A percentile compares a stretch with the other conserved stretches of the same genome.
Evolutionary conservation across 352 stramenopile genomes (phyloP).

Genomic region (Pythium phragmitis): DNA sequence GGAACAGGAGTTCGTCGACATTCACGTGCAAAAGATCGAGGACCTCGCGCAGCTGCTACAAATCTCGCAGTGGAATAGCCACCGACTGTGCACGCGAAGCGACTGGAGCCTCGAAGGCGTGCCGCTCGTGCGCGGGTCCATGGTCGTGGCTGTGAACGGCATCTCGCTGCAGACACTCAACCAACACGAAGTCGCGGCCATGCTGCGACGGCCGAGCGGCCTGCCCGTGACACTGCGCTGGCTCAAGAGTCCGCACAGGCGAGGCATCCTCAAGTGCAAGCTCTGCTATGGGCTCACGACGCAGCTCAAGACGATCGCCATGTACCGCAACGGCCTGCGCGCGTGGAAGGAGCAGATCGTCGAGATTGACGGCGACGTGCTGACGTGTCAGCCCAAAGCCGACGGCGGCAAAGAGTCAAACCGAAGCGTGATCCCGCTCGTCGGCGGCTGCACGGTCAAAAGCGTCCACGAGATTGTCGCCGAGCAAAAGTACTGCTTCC

Average conservation of each 20-base stretch:
- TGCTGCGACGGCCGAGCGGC: constrained; percentile 34
- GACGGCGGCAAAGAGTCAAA: constrained; percentile 20
- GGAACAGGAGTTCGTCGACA: constrained; percentile 26
- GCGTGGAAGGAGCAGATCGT: constrained; percentile 66
- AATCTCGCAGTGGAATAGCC: constrained; percentile 54
- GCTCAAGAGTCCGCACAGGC: constrained; percentile 43
- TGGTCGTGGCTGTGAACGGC: constrained; percentile 62
- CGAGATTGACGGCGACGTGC: constrained; percentile 58
- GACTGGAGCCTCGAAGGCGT: constrained; percentile 33
- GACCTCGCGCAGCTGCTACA: constrained; percentile 23
- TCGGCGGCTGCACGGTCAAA: constrained; percentile 54
- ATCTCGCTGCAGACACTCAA: constrained; percentile 61
- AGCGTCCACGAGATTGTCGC: constrained; percentile 60
- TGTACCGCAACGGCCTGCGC: constrained; percentile 37
- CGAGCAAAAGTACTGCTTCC: constrained; percentile 65
- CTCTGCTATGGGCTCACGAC: constrained; percentile 52
- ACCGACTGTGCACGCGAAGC: constrained; percentile 48
- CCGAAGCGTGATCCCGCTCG: constrained; percentile 40
- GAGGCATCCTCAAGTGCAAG: constrained; percentile 50
- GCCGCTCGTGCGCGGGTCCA: constrained; percentile 43
- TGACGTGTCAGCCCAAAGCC: constrained; percentile 44
- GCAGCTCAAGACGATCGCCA: constrained; percentile 60
- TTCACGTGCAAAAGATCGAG: constrained; percentile 4
- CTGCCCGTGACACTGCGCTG: constrained; percentile 50
- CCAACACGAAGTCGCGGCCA: constrained; percentile 36